phyloP scores from a whole-genome alignment of 495 filamentous ascomycete genomes.

The Sporormia fimetaria region DNA sequence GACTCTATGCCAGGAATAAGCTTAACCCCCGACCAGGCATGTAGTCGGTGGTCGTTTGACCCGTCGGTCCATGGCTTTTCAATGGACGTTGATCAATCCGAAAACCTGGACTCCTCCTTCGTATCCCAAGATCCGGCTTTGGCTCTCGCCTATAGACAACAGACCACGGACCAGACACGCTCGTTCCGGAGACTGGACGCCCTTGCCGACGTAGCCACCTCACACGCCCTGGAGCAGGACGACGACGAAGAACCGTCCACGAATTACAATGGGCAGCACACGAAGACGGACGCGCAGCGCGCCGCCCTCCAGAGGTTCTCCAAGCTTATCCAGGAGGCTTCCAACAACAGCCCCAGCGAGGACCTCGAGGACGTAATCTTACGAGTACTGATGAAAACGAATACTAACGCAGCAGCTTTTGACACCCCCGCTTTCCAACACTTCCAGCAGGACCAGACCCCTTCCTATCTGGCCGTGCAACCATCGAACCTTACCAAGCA shows the following conservation, averaged over 20 bases:
- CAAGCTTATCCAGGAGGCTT: constrained; percentile 10
- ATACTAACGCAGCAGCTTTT: not conserved
- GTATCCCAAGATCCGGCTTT: not conserved
- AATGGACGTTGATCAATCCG: constrained; percentile 14
- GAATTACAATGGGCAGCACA: constrained; percentile 21
- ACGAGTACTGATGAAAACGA: constrained; percentile 8
- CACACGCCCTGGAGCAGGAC: too few relatives aligned
- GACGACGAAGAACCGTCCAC: too few relatives aligned
- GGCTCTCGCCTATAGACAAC: not conserved
- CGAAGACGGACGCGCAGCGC: constrained; percentile 22
- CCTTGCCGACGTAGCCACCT: too few relatives aligned
- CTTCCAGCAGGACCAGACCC: too few relatives aligned
- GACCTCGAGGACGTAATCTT: constrained; percentile 15
- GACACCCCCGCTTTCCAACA: too few relatives aligned
- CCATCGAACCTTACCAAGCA: constrained; percentile 13
- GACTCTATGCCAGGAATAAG: constrained; percentile 14
- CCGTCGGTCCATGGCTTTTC: constrained; percentile 12
- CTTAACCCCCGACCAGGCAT: constrained; percentile 21
- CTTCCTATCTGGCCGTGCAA: too few relatives aligned
- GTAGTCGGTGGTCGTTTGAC: constrained; percentile 15
- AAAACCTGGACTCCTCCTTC: not conserved
- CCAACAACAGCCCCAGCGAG: constrained; percentile 3
- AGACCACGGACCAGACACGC: not conserved
- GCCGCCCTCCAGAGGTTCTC: constrained; percentile 19
- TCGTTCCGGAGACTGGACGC: too few relatives aligned